Base-by-base conservation (phyloP, 2,329 filamentous ascomycete genomes). In the Scolecobasidium constrictum region DNA sequence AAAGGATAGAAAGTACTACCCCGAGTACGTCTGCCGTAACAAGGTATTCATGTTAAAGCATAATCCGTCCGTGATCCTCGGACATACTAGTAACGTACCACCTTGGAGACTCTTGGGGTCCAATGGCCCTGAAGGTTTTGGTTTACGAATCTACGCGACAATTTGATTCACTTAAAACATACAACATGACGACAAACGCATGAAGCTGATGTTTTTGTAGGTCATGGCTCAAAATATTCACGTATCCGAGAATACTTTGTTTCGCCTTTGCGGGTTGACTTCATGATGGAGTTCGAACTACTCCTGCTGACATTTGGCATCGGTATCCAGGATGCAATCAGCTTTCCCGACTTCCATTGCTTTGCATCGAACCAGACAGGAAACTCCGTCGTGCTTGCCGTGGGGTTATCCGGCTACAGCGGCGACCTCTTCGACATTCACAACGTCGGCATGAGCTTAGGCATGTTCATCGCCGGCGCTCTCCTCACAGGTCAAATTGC, bases 351-450 rank as follows among this genome's bases (percentile, higher is more conserved):
- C 52, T 80, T 73, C 56, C 69, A 71, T 56, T 77, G 73, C 53
- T 78, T 80, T 55, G 72, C 73, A 12, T 78, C 74, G 21, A 80
- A 79, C 55, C 75, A 81, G 53, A 81, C 77, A 0, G 77, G 77
- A 46, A 81, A 80, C 59, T 78, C 75, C 2, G 69, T 80, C 38
- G 71, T 81, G 50, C 63, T 79, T 5, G 73, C 72, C 20, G 62
- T 77, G 43, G 59, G 71, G 23, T 50, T 72, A 21, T 69, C 72
- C 5, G 53, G 67, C 28, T 56, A 70, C 46, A 59, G 69, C 48
- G 63, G 66, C 35, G 61, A 68, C 16, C 60, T 66, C 52, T 76
- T 77, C 56, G 60, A 66, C 50, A 67, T 69, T 7, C 51, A 66
- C 39, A 77, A 77, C 48, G 73, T 77, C 34, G 73, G 64, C 35